phyloP scores from a whole-genome alignment of 179 eudicot species.

The Camellia oleifera region DNA sequence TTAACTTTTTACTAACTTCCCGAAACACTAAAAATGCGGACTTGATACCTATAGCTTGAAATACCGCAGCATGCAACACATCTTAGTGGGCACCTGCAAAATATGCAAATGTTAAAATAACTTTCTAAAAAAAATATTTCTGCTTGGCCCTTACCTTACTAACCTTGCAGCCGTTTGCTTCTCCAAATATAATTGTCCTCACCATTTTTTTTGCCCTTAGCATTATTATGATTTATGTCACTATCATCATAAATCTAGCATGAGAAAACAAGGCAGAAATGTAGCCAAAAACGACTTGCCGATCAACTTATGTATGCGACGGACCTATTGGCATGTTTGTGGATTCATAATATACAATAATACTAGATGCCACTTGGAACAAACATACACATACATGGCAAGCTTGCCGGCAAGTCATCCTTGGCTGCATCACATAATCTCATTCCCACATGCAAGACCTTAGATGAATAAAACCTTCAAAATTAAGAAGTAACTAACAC shows the following conservation, averaged over 20 bases:
- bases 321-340: background rate
- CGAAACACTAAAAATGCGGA: too few species aligned
- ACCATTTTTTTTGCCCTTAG: too few species aligned
- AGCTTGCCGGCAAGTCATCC: constrained; percentile 46
- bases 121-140: too few species aligned
- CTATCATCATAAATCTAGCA: constrained; percentile 34
- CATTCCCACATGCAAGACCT: constrained; percentile 45
- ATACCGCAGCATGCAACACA: too few species aligned
- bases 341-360: background rate
- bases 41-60: too few species aligned
- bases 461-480: constrained; percentile 10
- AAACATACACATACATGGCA: background rate
- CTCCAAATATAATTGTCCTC: background rate
- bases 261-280: constrained; percentile 28
- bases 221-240: background rate
- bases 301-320: background rate
- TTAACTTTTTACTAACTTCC: too few species aligned
- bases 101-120: too few species aligned
- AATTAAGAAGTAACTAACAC: too few species aligned
- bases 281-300: constrained; percentile 49
- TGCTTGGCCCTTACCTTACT: too few species aligned
- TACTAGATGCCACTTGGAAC: too few species aligned
- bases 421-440: constrained; percentile 37
- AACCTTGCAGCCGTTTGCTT: background rate
- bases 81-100: too few species aligned